A percentile compares a stretch with the other conserved stretches of the same genome.
phyloP scores from a whole-genome alignment of 106 monocot genomes.

The Dioscorea zingiberensis region DNA sequence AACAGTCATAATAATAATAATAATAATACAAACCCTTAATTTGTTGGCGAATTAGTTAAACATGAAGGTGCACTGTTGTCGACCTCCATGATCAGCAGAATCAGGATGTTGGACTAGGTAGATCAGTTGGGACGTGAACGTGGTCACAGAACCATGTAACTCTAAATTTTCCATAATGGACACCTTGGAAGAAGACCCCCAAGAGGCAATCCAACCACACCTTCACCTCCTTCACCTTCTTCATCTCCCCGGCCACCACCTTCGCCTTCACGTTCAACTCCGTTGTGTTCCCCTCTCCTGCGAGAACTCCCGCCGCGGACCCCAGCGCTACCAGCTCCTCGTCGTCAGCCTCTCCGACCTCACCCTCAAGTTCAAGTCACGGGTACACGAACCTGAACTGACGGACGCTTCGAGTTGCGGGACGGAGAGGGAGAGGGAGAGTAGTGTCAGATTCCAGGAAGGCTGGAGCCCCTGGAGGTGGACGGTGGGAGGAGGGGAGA shows the following conservation, averaged over 20 bases:
- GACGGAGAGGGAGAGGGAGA: not conserved
- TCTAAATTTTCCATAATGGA: too few relatives aligned
- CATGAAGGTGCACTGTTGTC: too few relatives aligned
- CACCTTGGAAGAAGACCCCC: too few relatives aligned
- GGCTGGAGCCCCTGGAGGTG: not conserved
- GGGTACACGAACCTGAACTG: not conserved
- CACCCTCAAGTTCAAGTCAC: not conserved
- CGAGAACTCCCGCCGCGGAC: not conserved
- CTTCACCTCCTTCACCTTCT: not conserved
- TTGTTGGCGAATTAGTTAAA: too few relatives aligned
- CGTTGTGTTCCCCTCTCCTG: not conserved
- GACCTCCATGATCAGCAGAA: too few relatives aligned
- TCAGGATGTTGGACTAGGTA: too few relatives aligned
- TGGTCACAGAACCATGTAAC: too few relatives aligned
- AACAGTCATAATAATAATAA: too few relatives aligned
- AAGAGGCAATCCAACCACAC: too few relatives aligned
- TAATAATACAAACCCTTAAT: too few relatives aligned
- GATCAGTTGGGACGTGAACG: too few relatives aligned
- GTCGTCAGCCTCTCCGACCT: not conserved
- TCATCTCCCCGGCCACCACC: not conserved
- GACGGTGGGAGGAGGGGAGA: not conserved
- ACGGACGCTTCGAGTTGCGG: not conserved
- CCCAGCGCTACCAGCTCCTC: not conserved
- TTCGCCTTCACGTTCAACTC: not conserved
- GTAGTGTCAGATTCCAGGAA: not conserved